These are phyloP conservation scores for Stevia rebaudiana DNA, from an alignment of 140 eudicot genomes.

Conservation along the genomic window DNA sequence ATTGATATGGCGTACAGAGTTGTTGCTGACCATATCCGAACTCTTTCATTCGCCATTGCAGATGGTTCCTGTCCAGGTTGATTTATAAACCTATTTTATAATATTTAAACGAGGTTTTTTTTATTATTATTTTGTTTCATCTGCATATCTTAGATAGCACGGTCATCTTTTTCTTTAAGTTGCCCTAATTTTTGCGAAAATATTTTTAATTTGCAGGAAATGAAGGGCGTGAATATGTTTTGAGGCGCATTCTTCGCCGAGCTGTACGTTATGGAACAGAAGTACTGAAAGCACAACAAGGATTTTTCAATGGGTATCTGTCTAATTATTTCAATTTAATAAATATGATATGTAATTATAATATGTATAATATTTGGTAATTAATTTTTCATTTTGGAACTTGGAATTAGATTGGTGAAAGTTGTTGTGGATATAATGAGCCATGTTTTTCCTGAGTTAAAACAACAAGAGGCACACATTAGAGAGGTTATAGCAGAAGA, in stretches of 20 bases:
- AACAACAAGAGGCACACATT: conserved; percentile 53
- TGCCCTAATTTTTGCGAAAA: not conserved
- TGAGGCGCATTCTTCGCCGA: conserved; percentile 91
- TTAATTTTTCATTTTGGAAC: no score
- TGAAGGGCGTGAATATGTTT: conserved; percentile 97
- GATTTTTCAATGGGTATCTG: conserved; percentile 83
- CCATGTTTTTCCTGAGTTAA: conserved; percentile 82
- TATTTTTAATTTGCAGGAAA: conserved; percentile 47
- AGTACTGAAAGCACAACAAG: conserved; percentile 77
- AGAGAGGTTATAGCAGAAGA: conserved; percentile 76
- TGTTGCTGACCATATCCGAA: conserved; percentile 96
- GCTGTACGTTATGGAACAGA: conserved; percentile 98
- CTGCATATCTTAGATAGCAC: no score
- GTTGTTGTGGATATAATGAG: conserved; percentile 85
- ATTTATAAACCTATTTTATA: not conserved
- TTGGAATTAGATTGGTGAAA: conserved; percentile 57
- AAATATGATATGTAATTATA: no score
- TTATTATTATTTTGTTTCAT: no score
- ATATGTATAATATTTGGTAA: no score
- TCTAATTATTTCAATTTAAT: not conserved
- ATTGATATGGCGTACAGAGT: conserved; percentile 98
- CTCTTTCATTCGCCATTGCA: conserved; percentile 96
- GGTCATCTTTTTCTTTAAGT: no score
- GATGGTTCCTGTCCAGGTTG: conserved; percentile 99
- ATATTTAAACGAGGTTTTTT: no score